These are phyloP conservation scores for Bruguiera hainesii DNA, from an alignment of 441 rosid species.

Conservation along the genomic window DNA sequence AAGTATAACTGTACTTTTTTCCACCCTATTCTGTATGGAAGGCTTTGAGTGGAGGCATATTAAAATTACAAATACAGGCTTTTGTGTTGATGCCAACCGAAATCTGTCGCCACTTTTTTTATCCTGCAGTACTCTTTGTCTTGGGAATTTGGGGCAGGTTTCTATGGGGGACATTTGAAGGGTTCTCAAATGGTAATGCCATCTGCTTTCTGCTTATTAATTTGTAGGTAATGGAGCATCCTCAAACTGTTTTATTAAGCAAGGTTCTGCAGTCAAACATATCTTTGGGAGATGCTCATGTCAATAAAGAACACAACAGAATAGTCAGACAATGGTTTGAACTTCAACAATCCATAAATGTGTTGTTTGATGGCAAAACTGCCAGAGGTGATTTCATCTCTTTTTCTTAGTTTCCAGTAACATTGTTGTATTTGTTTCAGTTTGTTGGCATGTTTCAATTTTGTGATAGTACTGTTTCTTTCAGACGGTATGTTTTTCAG, in stretches of 20 bases:
- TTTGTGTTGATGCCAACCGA: not conserved
- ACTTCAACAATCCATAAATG: slow-evolving; percentile 82
- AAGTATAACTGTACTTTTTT: not conserved
- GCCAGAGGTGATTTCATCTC: slow-evolving; percentile 49
- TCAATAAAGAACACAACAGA: slow-evolving; percentile 39
- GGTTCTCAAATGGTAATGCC: not conserved
- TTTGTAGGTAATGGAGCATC: slow-evolving; percentile 88
- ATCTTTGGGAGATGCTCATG: slow-evolving; percentile 62
- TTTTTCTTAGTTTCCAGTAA: not conserved
- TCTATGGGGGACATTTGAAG: not conserved
- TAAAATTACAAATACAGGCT: not conserved
- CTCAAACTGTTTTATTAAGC: slow-evolving; percentile 75
- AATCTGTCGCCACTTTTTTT: not conserved
- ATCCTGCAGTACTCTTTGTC: not conserved
- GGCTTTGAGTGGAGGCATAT: not conserved
- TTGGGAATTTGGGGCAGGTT: not conserved
- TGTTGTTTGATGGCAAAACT: slow-evolving; percentile 78
- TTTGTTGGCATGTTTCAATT: slow-evolving; percentile 2
- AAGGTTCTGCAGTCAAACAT: slow-evolving; percentile 69
- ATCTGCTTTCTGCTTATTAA: slow-evolving; percentile 19
- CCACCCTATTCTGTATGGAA: not conserved
- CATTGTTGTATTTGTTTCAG: not conserved
- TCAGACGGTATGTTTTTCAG: no score
- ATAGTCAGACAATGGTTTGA: slow-evolving; percentile 66
- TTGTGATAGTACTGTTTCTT: not conserved